Conservation (phyloP, 1,139 yeast species). For the Lodderomyces orthopsilosis region DNA sequence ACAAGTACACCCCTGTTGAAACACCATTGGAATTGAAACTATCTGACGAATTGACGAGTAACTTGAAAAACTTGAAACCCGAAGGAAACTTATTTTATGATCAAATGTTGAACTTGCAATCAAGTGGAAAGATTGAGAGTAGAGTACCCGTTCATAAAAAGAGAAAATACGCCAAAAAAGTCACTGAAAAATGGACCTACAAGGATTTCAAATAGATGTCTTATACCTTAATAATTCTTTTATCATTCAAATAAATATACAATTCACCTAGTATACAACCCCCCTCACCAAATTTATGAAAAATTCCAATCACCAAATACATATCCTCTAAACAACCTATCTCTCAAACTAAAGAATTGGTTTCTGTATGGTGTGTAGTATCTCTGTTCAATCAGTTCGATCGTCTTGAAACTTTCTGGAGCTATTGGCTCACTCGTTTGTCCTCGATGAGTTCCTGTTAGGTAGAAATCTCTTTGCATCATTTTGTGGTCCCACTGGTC, state of each 20-base stretch:
- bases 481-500: constrained; percentile 49
- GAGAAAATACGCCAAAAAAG: constrained; percentile 65
- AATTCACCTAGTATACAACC: neutral
- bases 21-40: constrained; percentile 81
- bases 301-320: constrained; percentile 50
- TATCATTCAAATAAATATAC: constrained; percentile 1
- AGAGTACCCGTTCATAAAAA: constrained; percentile 69
- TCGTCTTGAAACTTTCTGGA: constrained; percentile 61
- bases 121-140: constrained; percentile 82
- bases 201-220: constrained; percentile 73
- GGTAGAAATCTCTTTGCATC: constrained; percentile 70
- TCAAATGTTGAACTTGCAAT: constrained; percentile 76
- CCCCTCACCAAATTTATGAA: constrained; percentile 19
- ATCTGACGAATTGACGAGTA: constrained; percentile 83
- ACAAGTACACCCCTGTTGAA: constrained; percentile 58
- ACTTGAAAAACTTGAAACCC: constrained; percentile 79
- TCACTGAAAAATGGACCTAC: constrained; percentile 89
- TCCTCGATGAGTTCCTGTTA: constrained; percentile 73
- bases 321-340: constrained; percentile 49
- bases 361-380: constrained; percentile 51
- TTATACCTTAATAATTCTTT: neutral
- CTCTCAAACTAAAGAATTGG: constrained; percentile 49
- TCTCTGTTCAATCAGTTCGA: constrained; percentile 34
- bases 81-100: constrained; percentile 89
- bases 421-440: constrained; percentile 69